phyloP scores from a whole-genome alignment of 1,139 yeast genomes.

The Nakaseomyces nivariensis region DNA sequence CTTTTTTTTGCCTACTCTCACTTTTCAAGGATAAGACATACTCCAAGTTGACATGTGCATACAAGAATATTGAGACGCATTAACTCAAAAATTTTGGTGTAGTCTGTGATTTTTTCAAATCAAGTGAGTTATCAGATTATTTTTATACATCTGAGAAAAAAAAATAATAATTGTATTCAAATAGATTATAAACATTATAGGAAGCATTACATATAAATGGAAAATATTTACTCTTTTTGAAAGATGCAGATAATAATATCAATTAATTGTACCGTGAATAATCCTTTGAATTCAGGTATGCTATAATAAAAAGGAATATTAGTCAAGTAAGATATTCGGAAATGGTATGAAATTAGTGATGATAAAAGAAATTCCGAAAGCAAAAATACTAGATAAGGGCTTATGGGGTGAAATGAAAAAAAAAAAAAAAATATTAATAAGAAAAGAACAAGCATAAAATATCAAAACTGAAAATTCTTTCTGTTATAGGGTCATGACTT shows the following conservation, averaged over 20 bases:
- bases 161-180: background rate
- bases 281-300: background rate
- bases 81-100: too few species aligned
- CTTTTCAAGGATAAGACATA: too few species aligned
- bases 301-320: background rate
- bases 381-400: too few species aligned
- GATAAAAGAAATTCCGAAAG: too few species aligned
- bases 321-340: background rate
- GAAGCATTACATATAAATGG: background rate
- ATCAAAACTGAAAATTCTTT: background rate
- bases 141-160: too few species aligned
- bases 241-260: background rate
- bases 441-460: background rate
- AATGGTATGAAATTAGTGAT: too few species aligned
- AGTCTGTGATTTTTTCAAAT: too few species aligned
- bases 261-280: background rate
- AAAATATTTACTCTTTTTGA: background rate
- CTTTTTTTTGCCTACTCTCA: too few species aligned
- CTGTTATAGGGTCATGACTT: background rate
- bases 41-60: too few species aligned
- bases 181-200: background rate
- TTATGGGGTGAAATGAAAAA: background rate
- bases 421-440: background rate
- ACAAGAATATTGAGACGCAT: too few species aligned
- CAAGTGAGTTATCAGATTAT: too few species aligned